phyloP scores from a whole-genome alignment of 305 asterid species.

The Lippia alba region DNA sequence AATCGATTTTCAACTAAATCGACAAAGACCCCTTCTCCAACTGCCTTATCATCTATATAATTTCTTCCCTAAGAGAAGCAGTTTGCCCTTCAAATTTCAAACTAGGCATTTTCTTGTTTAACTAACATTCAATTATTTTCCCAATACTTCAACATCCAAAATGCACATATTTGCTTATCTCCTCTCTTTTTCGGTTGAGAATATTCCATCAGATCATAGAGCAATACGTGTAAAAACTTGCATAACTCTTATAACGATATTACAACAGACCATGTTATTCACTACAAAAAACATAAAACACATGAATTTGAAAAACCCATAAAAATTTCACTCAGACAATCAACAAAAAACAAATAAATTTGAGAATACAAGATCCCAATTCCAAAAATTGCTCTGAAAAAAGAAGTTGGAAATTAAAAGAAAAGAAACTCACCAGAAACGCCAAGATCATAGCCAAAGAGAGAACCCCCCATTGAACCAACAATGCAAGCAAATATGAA shows the following conservation, averaged over 20 bases:
- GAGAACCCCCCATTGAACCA: constrained; percentile 81
- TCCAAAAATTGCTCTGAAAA: neutral
- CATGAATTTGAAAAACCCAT: neutral
- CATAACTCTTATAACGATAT: neutral
- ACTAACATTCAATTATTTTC: no score
- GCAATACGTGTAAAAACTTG: neutral
- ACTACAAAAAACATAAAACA: neutral
- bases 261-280: neutral
- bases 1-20: neutral
- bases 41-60: neutral
- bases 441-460: constrained; percentile 89
- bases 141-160: neutral
- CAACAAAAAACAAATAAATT: neutral
- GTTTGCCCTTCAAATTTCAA: neutral
- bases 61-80: neutral
- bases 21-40: neutral
- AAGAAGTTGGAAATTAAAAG: neutral
- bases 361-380: neutral
- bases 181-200: neutral
- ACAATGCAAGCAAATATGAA: constrained; percentile 72
- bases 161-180: neutral
- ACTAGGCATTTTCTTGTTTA: neutral
- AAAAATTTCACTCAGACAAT: neutral
- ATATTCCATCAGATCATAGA: neutral
- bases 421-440: constrained; percentile 67